Conservation (phyloP, 2,329 filamentous ascomycete genomes). For the Diplocarpon mali region DNA sequence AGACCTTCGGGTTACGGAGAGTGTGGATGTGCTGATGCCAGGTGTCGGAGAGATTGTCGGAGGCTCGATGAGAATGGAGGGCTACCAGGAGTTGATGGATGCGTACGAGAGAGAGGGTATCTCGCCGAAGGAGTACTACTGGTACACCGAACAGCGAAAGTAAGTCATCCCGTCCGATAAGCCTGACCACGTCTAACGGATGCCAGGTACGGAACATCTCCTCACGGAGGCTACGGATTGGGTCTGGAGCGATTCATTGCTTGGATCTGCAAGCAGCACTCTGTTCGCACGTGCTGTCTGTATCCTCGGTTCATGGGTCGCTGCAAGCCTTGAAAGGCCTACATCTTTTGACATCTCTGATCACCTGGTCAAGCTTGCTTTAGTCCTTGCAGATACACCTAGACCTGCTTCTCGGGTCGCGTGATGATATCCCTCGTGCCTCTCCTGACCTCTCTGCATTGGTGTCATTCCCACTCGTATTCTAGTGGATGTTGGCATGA, state of each 20-base stretch:
- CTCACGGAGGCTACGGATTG: slow-evolving; percentile 73
- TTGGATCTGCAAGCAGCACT: slow-evolving; percentile 53
- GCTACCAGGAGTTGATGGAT: slow-evolving; percentile 77
- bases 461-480: neutral
- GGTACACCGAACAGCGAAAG: slow-evolving; percentile 94
- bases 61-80: slow-evolving; percentile 91
- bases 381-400: slow-evolving; percentile 3
- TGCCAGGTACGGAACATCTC: slow-evolving; percentile 72
- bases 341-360: neutral
- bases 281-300: slow-evolving; percentile 56
- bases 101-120: slow-evolving; percentile 85
- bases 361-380: neutral
- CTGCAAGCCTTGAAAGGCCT: slow-evolving; percentile 54
- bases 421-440: neutral
- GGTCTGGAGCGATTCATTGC: slow-evolving; percentile 71
- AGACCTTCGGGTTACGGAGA: slow-evolving; percentile 81
- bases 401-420: slow-evolving; percentile 3
- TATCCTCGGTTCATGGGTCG: slow-evolving; percentile 74
- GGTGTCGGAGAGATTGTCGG: slow-evolving; percentile 96
- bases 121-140: slow-evolving; percentile 80
- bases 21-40: slow-evolving; percentile 77
- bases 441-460: neutral
- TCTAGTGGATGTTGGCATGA: neutral
- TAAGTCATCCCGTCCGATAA: slow-evolving; percentile 37
- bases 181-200: neutral